Conservation (phyloP, 2,329 filamentous ascomycete genomes). For the Aspergillus fructus region DNA sequence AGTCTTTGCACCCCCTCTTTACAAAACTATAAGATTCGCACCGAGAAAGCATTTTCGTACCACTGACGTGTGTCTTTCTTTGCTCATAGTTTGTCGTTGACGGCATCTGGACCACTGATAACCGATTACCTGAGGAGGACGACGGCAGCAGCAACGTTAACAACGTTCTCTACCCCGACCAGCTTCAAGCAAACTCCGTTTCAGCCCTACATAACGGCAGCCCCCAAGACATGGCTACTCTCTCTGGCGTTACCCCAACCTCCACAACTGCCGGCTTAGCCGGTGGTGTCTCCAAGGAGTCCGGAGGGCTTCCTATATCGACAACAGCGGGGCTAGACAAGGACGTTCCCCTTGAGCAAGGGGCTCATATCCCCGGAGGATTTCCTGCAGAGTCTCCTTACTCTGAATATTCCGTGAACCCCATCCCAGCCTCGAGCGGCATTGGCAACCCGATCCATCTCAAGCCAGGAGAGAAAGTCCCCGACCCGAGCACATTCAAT, state of each 20-base stretch:
- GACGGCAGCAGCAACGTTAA: constrained; percentile 85
- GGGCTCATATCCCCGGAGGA: constrained; percentile 52
- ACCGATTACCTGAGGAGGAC: constrained; percentile 74
- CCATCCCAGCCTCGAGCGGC: constrained; percentile 58
- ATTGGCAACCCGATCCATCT: constrained; percentile 77
- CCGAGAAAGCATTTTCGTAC: constrained; percentile 11
- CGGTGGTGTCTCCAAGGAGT: constrained; percentile 33
- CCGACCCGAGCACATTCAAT: constrained; percentile 63
- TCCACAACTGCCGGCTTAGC: constrained; percentile 65
- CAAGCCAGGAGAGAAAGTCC: constrained; percentile 77
- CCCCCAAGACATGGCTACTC: constrained; percentile 45
- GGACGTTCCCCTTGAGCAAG: constrained; percentile 62
- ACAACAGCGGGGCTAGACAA: constrained; percentile 70
- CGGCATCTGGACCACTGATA: constrained; percentile 83
- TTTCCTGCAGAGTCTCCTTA: constrained; percentile 1
- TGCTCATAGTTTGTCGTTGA: constrained; percentile 82
- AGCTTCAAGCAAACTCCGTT: constrained; percentile 52
- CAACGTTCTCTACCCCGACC: constrained; percentile 79
- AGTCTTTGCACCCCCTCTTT: constrained; percentile 13
- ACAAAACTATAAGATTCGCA: constrained; percentile 23
- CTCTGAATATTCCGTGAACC: constrained; percentile 60
- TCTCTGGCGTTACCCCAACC: constrained; percentile 61
- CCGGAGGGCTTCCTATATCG: constrained; percentile 56
- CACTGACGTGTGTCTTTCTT: constrained; percentile 15
- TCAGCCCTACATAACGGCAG: constrained; percentile 17